Percentiles rank a stretch among this genome's conserved stretches.
Conservation (phyloP, 768 basidiomycete genomes). For the Pluteus cervinus region DNA sequence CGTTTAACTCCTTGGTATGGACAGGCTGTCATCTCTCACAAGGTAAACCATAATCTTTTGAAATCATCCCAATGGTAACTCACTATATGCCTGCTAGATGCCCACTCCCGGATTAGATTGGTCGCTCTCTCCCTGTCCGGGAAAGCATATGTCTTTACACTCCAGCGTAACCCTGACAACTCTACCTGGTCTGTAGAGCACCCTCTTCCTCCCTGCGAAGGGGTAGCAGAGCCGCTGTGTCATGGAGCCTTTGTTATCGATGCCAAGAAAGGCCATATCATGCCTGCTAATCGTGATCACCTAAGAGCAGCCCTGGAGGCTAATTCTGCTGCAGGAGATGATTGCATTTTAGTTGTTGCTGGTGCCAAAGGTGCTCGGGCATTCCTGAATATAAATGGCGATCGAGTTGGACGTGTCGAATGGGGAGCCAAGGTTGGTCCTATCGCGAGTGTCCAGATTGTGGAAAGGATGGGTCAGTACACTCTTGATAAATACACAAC, state of each 20-base stretch:
- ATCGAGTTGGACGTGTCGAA: constrained; percentile 60
- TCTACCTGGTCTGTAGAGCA: constrained; percentile 28
- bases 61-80: constrained; percentile 1
- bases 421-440: constrained; percentile 50
- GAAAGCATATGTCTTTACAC: constrained; percentile 49
- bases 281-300: constrained; percentile 36
- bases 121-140: constrained; percentile 59
- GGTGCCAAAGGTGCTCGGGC: constrained; percentile 55
- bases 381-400: constrained; percentile 55
- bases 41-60: constrained; percentile 28
- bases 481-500: neutral
- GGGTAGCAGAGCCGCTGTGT: constrained; percentile 37
- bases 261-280: constrained; percentile 39
- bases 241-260: constrained; percentile 50
- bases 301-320: constrained; percentile 30
- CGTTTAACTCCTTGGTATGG: constrained; percentile 58
- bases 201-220: constrained; percentile 30
- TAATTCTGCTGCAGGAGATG: constrained; percentile 12
- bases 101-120: constrained; percentile 48
- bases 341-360: constrained; percentile 39
- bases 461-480: constrained; percentile 55
- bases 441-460: constrained; percentile 44
- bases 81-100: constrained; percentile 25
- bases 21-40: constrained; percentile 49
- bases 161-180: constrained; percentile 30